phyloP scores from a whole-genome alignment of 805 yeast species.

The Saccharomycopsis sp. region DNA sequence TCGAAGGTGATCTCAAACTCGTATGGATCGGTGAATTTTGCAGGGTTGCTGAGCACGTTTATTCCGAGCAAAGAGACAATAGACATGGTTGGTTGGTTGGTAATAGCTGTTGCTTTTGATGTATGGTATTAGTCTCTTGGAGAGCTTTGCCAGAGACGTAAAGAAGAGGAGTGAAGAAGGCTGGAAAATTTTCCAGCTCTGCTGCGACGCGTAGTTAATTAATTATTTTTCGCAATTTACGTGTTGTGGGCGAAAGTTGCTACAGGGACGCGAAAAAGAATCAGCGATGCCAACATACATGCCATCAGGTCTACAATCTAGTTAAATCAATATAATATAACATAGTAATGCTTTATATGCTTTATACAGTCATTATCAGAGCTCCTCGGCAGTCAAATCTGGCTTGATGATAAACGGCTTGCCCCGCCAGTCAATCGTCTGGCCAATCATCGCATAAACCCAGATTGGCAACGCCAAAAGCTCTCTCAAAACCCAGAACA shows the following conservation, averaged over 20 bases:
- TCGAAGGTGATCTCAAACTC: conserved; percentile 97
- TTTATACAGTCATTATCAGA: conserved; percentile 3
- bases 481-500: conserved; percentile 66
- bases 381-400: conserved; percentile 72
- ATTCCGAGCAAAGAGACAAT: conserved; percentile 89
- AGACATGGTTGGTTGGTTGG: too few relatives aligned
- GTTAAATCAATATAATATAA: too few relatives aligned
- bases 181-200: not conserved
- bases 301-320: too few relatives aligned
- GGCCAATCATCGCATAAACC: conserved; percentile 74
- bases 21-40: conserved; percentile 86
- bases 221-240: too few relatives aligned
- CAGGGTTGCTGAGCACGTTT: conserved; percentile 90
- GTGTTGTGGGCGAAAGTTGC: not conserved
- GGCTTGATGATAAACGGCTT: conserved; percentile 64
- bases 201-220: too few relatives aligned
- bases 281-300: not conserved
- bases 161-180: not conserved
- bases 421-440: conserved; percentile 73
- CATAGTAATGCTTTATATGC: too few relatives aligned
- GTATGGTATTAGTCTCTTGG: too few relatives aligned
- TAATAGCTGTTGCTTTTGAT: too few relatives aligned
- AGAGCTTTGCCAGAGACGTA: too few relatives aligned
- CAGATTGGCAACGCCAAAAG: conserved; percentile 75
- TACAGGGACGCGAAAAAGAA: not conserved